Conservation (phyloP, 371 early-diverging fungal genomes). For the Syncephalis plumigaleata region DNA sequence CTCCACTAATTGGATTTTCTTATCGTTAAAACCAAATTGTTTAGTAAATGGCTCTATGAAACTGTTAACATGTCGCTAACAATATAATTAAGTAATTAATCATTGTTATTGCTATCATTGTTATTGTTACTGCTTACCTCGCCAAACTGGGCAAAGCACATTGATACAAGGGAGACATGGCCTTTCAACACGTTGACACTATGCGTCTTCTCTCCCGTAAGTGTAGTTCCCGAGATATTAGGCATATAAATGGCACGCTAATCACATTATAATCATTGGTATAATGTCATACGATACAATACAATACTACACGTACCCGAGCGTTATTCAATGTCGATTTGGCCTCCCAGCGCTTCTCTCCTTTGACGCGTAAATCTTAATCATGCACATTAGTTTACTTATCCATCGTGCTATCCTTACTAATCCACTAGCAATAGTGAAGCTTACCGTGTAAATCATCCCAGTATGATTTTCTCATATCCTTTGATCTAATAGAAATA, state of each 20-base stretch:
- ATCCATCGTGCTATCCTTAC: no score
- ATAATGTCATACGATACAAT: not conserved
- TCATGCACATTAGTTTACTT: no score
- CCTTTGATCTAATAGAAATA: constrained; percentile 28
- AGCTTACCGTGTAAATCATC: constrained; percentile 38
- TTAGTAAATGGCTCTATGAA: constrained; percentile 30
- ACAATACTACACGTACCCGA: constrained; percentile 11
- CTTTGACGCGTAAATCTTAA: constrained; percentile 34
- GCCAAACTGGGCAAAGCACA: constrained; percentile 52
- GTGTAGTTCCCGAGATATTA: constrained; percentile 36
- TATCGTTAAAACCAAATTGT: constrained; percentile 13
- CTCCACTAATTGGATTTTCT: constrained; percentile 20
- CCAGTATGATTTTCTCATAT: constrained; percentile 44
- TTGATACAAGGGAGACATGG: constrained; percentile 39
- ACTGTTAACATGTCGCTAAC: constrained; percentile 29
- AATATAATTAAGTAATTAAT: not conserved
- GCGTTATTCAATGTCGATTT: constrained; percentile 22
- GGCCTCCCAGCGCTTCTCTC: constrained; percentile 51
- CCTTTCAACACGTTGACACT: constrained; percentile 30
- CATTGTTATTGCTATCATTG: not conserved
- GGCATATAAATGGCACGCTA: constrained; percentile 52
- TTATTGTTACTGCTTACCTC: constrained; percentile 21
- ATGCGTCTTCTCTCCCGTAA: constrained; percentile 29
- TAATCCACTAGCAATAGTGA: no score
- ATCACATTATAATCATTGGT: not conserved